Conservation (phyloP, 305 asterid genomes). For the Solanum hybrid region DNA sequence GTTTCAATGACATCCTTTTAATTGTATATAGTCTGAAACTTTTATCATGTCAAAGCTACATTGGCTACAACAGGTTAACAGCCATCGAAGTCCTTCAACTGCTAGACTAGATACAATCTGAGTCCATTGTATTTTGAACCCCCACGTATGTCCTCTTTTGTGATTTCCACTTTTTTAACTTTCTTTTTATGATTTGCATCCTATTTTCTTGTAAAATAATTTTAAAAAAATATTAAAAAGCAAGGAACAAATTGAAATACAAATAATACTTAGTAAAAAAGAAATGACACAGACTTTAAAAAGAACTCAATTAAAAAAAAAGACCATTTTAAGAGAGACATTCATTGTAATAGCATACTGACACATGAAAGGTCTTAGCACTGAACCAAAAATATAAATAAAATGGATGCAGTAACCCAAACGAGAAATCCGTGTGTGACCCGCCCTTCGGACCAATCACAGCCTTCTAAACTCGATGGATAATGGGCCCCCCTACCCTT, state of each 20-base stretch:
- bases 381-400: neutral
- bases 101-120: no score
- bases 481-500: no score
- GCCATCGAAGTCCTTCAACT: neutral
- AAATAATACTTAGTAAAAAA: neutral
- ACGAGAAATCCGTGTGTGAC: no score
- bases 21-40: no score
- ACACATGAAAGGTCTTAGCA: neutral
- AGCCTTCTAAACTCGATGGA: no score
- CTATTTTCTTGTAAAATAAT: neutral
- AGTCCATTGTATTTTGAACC: neutral
- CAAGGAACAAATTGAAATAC: neutral
- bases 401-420: neutral
- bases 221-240: no score
- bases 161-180: neutral
- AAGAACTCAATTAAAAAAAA: neutral
- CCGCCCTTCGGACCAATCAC: no score
- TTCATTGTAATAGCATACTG: neutral
- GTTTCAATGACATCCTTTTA: neutral
- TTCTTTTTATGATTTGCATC: neutral
- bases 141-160: neutral
- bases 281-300: neutral
- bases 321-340: neutral
- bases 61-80: neutral
- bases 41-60: neutral